These are phyloP conservation scores for Chaetomium sp. DNA, from an alignment of 2,329 filamentous ascomycete genomes.

Conservation along the genomic window DNA sequence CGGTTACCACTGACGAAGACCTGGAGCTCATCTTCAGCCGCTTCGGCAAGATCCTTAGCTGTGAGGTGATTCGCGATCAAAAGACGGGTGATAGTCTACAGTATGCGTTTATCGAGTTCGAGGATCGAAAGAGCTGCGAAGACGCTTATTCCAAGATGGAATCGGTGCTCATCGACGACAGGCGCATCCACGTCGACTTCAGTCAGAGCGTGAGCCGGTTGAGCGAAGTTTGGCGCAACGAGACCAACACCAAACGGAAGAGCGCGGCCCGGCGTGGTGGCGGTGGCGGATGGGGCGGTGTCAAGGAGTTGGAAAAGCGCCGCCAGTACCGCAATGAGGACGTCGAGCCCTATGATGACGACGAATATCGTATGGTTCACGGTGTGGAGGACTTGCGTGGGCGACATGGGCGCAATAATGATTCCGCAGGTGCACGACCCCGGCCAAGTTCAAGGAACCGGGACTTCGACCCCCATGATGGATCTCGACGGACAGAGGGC, in stretches of 20 bases:
- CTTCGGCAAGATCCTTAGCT: slow-evolving; percentile 90
- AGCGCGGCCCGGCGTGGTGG: slow-evolving; percentile 39
- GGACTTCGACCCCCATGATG: neutral
- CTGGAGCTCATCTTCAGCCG: slow-evolving; percentile 93
- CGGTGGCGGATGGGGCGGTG: slow-evolving; percentile 82
- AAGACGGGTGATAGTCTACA: slow-evolving; percentile 92
- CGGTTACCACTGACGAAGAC: slow-evolving; percentile 90
- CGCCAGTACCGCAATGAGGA: slow-evolving; percentile 76
- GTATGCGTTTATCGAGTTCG: slow-evolving; percentile 96
- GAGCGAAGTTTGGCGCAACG: slow-evolving; percentile 81
- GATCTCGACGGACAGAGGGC: slow-evolving; percentile 3
- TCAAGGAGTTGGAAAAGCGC: slow-evolving; percentile 80
- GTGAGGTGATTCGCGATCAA: slow-evolving; percentile 91
- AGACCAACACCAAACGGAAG: slow-evolving; percentile 73
- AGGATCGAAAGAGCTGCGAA: slow-evolving; percentile 87
- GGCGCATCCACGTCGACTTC: slow-evolving; percentile 97
- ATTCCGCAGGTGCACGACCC: slow-evolving; percentile 19
- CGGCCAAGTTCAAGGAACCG: neutral
- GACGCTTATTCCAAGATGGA: slow-evolving; percentile 99
- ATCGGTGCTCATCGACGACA: slow-evolving; percentile 90
- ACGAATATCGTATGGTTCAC: slow-evolving; percentile 73
- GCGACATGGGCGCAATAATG: slow-evolving; percentile 38
- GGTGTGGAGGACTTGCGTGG: slow-evolving; percentile 62
- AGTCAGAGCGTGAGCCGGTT: slow-evolving; percentile 88
- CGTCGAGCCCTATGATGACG: slow-evolving; percentile 33